These are phyloP conservation scores for Suillus plorans DNA, from an alignment of 768 basidiomycete genomes.

Conservation along the genomic window DNA sequence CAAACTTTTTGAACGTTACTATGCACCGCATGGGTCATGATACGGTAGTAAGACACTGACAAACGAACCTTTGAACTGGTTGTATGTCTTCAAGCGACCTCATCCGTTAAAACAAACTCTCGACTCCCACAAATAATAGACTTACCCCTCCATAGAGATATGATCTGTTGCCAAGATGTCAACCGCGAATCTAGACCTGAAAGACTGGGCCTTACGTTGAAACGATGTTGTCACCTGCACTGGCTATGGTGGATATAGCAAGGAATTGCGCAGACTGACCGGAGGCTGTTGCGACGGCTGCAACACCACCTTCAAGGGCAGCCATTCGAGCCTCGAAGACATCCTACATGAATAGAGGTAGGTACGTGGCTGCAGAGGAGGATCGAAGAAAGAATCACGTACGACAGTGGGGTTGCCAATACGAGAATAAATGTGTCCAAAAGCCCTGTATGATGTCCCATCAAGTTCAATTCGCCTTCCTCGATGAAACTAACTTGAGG, in stretches of 20 bases:
- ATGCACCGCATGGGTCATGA: background rate
- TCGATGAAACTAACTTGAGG: conserved; percentile 29
- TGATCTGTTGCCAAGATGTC: conserved; percentile 30
- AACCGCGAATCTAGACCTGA: background rate
- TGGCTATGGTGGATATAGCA: conserved; percentile 51
- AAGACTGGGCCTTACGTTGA: conserved; percentile 40
- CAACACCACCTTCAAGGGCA: conserved; percentile 60
- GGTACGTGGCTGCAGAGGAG: background rate
- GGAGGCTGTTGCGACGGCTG: conserved; percentile 55
- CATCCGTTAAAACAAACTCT: background rate
- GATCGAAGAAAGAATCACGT: conserved; percentile 19
- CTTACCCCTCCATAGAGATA: conserved; percentile 61
- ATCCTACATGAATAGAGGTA: conserved; percentile 36
- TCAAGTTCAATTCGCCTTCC: background rate
- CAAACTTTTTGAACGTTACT: conserved; percentile 57
- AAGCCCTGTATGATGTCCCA: conserved; percentile 25
- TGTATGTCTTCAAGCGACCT: conserved; percentile 46
- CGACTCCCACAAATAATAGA: conserved; percentile 3
- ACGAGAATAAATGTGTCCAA: conserved; percentile 54
- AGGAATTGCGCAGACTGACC: conserved; percentile 66
- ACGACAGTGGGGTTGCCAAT: conserved; percentile 58
- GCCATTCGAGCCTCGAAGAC: conserved; percentile 67
- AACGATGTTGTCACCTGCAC: conserved; percentile 65
- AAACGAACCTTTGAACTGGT: conserved; percentile 56
- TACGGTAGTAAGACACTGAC: background rate